Evolutionary conservation across 2,329 filamentous ascomycete genomes (phyloP).

Genomic region (Sporothrix dimorphospora): DNA sequence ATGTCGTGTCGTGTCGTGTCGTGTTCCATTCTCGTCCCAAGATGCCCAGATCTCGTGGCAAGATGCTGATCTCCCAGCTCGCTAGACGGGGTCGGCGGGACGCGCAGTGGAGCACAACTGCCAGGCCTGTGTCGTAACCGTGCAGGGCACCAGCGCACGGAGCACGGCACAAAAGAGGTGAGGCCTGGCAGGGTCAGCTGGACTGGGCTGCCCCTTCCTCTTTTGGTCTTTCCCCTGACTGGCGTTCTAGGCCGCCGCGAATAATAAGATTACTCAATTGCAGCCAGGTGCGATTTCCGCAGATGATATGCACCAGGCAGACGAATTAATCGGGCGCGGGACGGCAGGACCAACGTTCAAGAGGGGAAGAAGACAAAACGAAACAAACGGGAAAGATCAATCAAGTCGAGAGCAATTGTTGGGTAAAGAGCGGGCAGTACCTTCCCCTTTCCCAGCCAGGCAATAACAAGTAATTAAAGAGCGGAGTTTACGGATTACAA

Average conservation of each 20-base stretch:
- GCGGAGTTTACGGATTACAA: neutral
- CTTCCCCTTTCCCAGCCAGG: slow-evolving; percentile 10
- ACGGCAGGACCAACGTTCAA: slow-evolving; percentile 10
- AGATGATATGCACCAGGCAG: neutral
- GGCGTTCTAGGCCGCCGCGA: slow-evolving; percentile 9
- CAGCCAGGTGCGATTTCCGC: neutral
- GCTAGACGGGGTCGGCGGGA: neutral
- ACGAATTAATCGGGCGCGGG: slow-evolving; percentile 9
- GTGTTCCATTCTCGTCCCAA: slow-evolving; percentile 2
- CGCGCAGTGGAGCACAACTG: slow-evolving; percentile 16
- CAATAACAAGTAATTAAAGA: neutral
- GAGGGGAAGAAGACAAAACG: neutral
- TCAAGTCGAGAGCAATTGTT: neutral
- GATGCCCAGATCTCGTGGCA: slow-evolving; percentile 10
- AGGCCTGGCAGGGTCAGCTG: neutral
- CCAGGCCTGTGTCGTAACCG: slow-evolving; percentile 6
- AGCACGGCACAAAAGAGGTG: neutral
- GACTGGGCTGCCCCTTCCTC: neutral
- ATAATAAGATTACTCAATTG: slow-evolving; percentile 8
- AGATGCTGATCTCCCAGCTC: slow-evolving; percentile 7
- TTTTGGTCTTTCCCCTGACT: slow-evolving; percentile 13
- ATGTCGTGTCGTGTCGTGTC: neutral
- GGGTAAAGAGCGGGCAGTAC: neutral
- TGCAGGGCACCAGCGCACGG: neutral
- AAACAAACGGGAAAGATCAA: neutral